phyloP scores from a whole-genome alignment of 2,329 filamentous ascomycete genomes.

The Epichloe elymi region DNA sequence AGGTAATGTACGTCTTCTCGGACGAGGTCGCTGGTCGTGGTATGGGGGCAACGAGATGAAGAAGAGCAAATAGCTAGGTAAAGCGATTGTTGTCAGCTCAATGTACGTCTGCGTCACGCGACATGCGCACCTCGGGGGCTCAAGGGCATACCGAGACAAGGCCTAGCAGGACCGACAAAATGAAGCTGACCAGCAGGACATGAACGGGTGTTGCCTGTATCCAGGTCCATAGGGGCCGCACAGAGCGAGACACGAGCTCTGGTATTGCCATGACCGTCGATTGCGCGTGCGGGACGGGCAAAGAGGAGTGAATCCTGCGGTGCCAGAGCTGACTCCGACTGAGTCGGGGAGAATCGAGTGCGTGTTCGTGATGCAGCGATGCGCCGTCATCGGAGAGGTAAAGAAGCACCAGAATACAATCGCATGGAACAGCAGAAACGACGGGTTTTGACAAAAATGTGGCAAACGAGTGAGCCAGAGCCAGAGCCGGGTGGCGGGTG shows the following conservation, averaged over 20 bases:
- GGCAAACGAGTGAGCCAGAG: neutral
- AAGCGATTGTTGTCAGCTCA: constrained; percentile 5
- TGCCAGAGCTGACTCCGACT: neutral
- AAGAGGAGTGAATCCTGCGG: neutral
- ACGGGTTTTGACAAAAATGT: neutral
- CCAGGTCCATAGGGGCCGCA: constrained; percentile 22
- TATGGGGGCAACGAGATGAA: constrained; percentile 66
- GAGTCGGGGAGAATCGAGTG: neutral
- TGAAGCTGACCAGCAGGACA: constrained; percentile 23
- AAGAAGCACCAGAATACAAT: neutral
- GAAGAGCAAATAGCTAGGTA: constrained; percentile 43
- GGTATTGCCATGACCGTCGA: constrained; percentile 9
- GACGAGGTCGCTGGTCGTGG: constrained; percentile 61
- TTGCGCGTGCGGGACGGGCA: neutral
- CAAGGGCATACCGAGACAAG: constrained; percentile 24
- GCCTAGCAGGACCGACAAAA: constrained; percentile 19
- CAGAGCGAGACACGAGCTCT: constrained; percentile 21
- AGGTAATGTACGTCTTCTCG: constrained; percentile 77
- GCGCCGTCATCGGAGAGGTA: neutral
- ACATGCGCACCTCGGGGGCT: too few relatives aligned
- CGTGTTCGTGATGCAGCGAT: neutral
- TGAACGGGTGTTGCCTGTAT: constrained; percentile 25
- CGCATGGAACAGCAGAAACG: neutral
- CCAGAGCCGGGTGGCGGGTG: neutral
- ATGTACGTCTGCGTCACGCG: too few relatives aligned